Evolutionary conservation across 106 monocot genomes (phyloP).

Genomic region (Ottelia alismoides): DNA sequence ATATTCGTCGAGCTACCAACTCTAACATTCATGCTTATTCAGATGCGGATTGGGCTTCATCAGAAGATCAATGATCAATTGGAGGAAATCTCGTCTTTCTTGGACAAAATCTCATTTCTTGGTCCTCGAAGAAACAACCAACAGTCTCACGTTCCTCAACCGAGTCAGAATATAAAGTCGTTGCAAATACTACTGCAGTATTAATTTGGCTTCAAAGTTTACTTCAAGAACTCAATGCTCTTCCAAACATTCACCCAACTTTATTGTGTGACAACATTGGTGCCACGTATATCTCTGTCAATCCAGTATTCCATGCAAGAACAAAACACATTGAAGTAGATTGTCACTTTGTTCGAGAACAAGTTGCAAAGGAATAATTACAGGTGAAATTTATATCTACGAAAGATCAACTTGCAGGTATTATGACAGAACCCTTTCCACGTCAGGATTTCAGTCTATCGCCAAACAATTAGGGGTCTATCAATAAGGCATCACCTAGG

Average conservation of each 20-base stretch:
- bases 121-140: conserved; percentile 5
- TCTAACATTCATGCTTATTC: neutral
- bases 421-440: neutral
- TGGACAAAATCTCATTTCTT: neutral
- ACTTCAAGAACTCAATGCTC: neutral
- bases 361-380: neutral
- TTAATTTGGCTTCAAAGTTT: neutral
- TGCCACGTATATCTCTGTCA: neutral
- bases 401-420: neutral
- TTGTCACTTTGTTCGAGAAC: conserved; percentile 3
- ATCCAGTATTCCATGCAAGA: neutral
- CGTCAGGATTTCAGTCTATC: too few species aligned
- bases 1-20: neutral
- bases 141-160: conserved; percentile 1
- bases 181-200: neutral
- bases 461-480: too few species aligned
- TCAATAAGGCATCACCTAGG: too few species aligned
- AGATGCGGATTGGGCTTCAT: neutral
- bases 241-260: neutral
- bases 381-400: neutral
- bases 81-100: neutral
- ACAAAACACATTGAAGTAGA: conserved; percentile 5
- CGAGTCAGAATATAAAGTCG: neutral
- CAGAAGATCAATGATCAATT: neutral
- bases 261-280: conserved; percentile 5